Conservation (phyloP, 78 protist genomes). For the Dictyostelium capitatum region DNA sequence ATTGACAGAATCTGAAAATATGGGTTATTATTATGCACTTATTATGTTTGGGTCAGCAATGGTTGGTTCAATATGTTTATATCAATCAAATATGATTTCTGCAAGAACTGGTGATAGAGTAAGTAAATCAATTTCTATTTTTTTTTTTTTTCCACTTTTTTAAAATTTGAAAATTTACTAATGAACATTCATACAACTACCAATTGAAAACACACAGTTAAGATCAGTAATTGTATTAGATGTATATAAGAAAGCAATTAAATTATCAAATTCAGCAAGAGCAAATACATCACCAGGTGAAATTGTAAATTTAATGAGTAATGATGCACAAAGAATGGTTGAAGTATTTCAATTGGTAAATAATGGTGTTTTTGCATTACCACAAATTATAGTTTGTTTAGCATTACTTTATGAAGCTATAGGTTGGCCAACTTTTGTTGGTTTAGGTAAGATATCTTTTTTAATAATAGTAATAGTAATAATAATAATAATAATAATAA, state of each 20-base stretch:
- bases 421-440: conserved; percentile 80
- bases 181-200: background rate
- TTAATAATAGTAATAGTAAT: too few relatives aligned
- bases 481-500: too few relatives aligned
- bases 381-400: conserved; percentile 85
- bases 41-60: conserved; percentile 65
- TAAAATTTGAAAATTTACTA: background rate
- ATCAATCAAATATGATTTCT: conserved; percentile 73
- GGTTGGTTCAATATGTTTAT: conserved; percentile 76
- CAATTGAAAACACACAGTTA: too few relatives aligned
- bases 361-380: conserved; percentile 83
- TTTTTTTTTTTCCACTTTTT: background rate
- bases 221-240: conserved; percentile 73
- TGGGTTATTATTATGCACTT: conserved; percentile 77
- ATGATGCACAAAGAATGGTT: conserved; percentile 88
- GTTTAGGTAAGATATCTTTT: too few relatives aligned
- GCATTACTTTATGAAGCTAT: conserved; percentile 41
- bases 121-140: background rate
- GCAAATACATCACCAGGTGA: conserved; percentile 85
- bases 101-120: conserved; percentile 80
- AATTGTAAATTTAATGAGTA: conserved; percentile 89
- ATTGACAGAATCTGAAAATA: conserved; percentile 11
- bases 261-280: conserved; percentile 49
- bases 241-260: conserved; percentile 58
- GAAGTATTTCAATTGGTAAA: conserved; percentile 84